Base-by-base conservation (phyloP, 1,139 yeast genomes). In the Diutina pseudorugosa region DNA sequence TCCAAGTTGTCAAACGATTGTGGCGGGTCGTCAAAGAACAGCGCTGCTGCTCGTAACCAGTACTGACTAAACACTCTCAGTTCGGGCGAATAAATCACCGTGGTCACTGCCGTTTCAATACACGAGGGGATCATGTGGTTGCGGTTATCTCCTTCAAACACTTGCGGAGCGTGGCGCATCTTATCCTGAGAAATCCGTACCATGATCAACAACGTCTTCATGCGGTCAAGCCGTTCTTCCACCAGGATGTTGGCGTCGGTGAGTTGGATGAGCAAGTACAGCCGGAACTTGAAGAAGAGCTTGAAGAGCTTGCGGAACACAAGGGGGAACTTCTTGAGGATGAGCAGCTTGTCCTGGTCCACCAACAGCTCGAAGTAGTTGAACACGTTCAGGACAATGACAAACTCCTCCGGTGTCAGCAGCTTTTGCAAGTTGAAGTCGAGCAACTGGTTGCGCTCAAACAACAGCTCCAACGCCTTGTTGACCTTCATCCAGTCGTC, bases 401-500 rank as follows among this genome's bases (percentile, higher is more conserved):
- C 57, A 23, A 77, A 79, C 14, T 83, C 88, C 47, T 80, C 86
- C 33, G 70, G 66, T 9, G 70, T 70, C 4, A 67, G 61, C 45
- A 58, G 57, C 42, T 63, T 68, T 55, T 80, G 80, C 45, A 73
- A 63, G 51, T 77, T 77, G 48, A 41, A 54, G 48, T 58, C 55
- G 63, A 85, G 83, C 54, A 89, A 70, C 2, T 84, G 77, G 20
- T 79, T 70, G 51, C 64, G 66, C 51, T 71, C 76, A 57, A 63
- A 79, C 55, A 86, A 83, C 47, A 79, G 70, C 63, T 91, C 97
- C 53, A 93, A 67, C 2, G 83, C 69, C 62, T 89, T 94, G 63
- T 79, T 86, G 7, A 83, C 77, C 54, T 77, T 77, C 56, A 89
- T 73, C 97, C 98, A 93, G 62, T 91, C 96, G 55, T 78, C 80